Percentiles rank a stretch among this genome's conserved stretches.
Conservation (phyloP, 352 stramenopile genomes). For the Phytophthora pluvialis region DNA sequence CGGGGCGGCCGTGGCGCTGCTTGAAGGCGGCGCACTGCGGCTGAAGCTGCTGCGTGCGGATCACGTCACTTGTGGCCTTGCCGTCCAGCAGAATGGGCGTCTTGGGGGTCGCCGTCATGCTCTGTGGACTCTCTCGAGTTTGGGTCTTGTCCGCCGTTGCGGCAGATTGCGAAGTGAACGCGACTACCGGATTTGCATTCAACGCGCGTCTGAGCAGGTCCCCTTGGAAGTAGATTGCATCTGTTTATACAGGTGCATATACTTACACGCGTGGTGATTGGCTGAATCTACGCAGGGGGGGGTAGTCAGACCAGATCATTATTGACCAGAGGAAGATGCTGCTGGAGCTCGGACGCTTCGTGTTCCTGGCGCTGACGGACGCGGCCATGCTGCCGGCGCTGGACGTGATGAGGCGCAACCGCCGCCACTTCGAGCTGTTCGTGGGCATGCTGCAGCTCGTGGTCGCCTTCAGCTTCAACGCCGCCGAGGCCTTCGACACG, state of each 20-base stretch:
- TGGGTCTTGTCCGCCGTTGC: slow-evolving; percentile 10
- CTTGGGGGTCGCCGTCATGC: slow-evolving; percentile 3
- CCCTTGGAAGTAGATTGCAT: slow-evolving; percentile 17
- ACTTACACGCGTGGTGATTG: slow-evolving; percentile 10
- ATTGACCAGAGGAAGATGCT: slow-evolving; percentile 40
- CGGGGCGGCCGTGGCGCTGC: slow-evolving; percentile 55
- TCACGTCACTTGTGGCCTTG: slow-evolving; percentile 84
- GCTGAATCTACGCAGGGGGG: slow-evolving; percentile 10
- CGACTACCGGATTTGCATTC: slow-evolving; percentile 19
- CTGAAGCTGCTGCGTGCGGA: slow-evolving; percentile 87
- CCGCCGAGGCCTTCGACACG: slow-evolving; percentile 69
- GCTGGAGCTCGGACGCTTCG: slow-evolving; percentile 61
- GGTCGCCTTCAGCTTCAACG: slow-evolving; percentile 88
- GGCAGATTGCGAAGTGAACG: slow-evolving; percentile 31
- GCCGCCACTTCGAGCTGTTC: slow-evolving; percentile 91
- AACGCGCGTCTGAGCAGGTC: not conserved
- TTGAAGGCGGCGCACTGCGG: slow-evolving; percentile 67
- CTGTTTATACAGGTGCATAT: slow-evolving; percentile 7
- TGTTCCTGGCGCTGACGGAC: slow-evolving; percentile 77
- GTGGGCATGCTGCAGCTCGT: slow-evolving; percentile 83
- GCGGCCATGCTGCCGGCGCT: slow-evolving; percentile 79
- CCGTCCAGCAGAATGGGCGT: slow-evolving; percentile 64
- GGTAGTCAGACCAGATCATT: slow-evolving; percentile 9
- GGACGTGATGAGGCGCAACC: slow-evolving; percentile 79
- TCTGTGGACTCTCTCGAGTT: not conserved